Base-by-base conservation (phyloP, 1,139 yeast genomes). In the Scheffersomyces titani region DNA sequence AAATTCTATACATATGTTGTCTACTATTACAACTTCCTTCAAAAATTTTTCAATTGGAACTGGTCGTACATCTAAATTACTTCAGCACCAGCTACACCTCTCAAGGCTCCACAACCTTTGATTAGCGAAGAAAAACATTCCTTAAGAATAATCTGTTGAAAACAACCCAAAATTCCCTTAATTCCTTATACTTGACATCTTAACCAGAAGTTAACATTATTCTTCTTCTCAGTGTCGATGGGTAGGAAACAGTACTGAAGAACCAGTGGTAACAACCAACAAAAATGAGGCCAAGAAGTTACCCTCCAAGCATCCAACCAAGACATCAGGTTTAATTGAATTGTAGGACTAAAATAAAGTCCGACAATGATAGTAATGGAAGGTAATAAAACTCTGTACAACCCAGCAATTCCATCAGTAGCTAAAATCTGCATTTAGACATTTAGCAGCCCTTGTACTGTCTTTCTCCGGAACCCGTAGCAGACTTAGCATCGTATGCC, bases 21-120 rank as follows among this genome's bases (percentile, higher is more conserved):
- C 40, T 30, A 30, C 16, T 11, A 1, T 3, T 30, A 30, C 3
- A 30, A 30, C 16, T 30, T 30, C 40, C 13, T 30, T 30, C 40
- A 5, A 11, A 9, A 11, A 2, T 11, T 5, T 13, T 2, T 30
- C 13, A 30, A 3, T 6, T 30, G 4, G 3, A 30, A 30, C 3
- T 30, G 40, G 13, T 30, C 40, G 40, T 30, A 11, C 40, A 30
- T 30, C 40, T 92, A 87, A 75, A 88, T 85, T 67, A 88, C 93
- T 86, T 91, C 92, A 72, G 92, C 92, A 78, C 91, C 91, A 77
- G 92, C 93, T 70, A 88, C 90, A 84, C 92, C 92, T 83, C 92
- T 88, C 78, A 88, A 84, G 79, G 92, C 92, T 81, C 90, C 92
- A 77, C 91, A 88, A 76, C 93, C 93, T 85, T 87, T 88, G 89